Percentiles rank a stretch among this genome's conserved stretches.
These are phyloP conservation scores for Mucor mucedo DNA, from an alignment of 371 early-diverging fungal species.

Conservation along the genomic window DNA sequence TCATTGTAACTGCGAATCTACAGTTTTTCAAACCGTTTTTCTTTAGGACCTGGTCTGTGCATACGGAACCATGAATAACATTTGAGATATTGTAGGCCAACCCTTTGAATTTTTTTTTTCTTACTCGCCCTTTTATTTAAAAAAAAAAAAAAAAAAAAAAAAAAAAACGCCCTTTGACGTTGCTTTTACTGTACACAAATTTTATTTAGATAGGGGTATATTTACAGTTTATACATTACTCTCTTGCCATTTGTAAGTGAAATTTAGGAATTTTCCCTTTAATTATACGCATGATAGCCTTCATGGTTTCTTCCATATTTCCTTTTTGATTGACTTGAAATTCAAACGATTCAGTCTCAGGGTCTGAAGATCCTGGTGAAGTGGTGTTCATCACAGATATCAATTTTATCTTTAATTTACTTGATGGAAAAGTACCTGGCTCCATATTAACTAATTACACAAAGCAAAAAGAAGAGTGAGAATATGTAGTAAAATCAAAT, in stretches of 20 bases:
- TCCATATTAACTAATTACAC: neutral
- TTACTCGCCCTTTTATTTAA: too few relatives aligned
- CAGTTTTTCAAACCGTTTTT: constrained; percentile 13
- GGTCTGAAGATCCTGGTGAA: neutral
- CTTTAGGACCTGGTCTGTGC: constrained; percentile 16
- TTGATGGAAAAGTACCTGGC: neutral
- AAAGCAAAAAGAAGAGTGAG: neutral
- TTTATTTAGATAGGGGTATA: too few relatives aligned
- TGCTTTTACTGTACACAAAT: too few relatives aligned
- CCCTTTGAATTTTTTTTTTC: too few relatives aligned
- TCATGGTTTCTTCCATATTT: neutral
- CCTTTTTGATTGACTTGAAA: neutral
- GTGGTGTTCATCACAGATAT: constrained; percentile 13
- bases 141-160: too few relatives aligned
- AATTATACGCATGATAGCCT: neutral
- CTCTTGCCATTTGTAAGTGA: neutral
- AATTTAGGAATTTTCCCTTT: neutral
- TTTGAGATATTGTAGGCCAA: too few relatives aligned
- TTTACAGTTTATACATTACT: neutral
- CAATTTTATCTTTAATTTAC: constrained; percentile 1
- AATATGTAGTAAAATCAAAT: neutral
- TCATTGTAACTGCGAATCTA: constrained; percentile 19
- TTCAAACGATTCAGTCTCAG: neutral
- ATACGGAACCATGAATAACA: constrained; percentile 10
- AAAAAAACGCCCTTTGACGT: too few relatives aligned